These are phyloP conservation scores for Rauvolfia tetraphylla DNA, from an alignment of 257 asterid genomes.

Conservation along the genomic window DNA sequence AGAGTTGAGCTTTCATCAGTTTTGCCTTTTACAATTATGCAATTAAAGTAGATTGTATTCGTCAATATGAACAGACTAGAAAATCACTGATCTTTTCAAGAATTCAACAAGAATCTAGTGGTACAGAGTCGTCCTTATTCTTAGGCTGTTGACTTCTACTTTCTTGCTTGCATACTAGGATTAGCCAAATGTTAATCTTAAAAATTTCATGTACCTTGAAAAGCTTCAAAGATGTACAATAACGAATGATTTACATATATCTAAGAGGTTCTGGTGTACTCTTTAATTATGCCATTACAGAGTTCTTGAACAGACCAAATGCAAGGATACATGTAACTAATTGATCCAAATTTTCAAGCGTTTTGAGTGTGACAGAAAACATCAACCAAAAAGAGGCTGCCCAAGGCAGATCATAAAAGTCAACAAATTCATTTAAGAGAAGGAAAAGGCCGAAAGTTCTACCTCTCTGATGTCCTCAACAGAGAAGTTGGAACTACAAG, in stretches of 20 bases:
- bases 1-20: not conserved
- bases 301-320: not conserved
- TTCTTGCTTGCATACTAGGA: too few relatives aligned
- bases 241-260: too few relatives aligned
- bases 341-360: not conserved
- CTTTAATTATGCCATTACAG: not conserved
- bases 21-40: not conserved
- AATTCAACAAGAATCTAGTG: not conserved
- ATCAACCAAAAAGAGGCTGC: not conserved
- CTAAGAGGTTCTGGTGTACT: not conserved
- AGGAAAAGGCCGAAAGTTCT: not conserved
- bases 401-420: not conserved
- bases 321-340: not conserved
- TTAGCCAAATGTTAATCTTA: not conserved
- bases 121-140: not conserved
- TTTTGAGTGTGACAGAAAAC: not conserved
- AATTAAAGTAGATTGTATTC: not conserved
- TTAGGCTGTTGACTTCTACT: too few relatives aligned
- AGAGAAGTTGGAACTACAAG: not conserved
- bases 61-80: not conserved
- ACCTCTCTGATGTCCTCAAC: not conserved
- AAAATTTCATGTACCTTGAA: not conserved
- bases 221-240: not conserved
- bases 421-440: not conserved
- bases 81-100: not conserved